These are phyloP conservation scores for Euryodendron excelsum DNA, from an alignment of 148 eudicot species.

Conservation along the genomic window DNA sequence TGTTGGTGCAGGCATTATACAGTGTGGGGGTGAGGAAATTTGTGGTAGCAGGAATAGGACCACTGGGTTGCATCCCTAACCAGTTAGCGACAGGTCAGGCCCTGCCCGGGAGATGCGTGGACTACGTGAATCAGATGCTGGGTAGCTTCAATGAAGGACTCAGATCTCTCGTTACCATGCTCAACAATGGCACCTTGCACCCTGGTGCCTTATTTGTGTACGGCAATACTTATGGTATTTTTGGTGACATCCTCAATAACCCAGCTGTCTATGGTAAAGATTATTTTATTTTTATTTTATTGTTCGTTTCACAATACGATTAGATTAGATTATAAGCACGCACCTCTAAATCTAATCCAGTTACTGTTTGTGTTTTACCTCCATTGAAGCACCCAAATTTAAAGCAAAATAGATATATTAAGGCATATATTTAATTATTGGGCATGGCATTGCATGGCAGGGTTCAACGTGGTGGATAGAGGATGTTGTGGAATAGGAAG, in stretches of 20 bases:
- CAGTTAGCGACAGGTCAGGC: slow-evolving; percentile 69
- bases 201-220: slow-evolving; percentile 72
- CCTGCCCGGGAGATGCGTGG: slow-evolving; percentile 67
- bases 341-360: neutral
- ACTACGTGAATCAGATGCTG: slow-evolving; percentile 75
- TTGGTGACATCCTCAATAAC: slow-evolving; percentile 77
- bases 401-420: no score
- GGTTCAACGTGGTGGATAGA: slow-evolving; percentile 61
- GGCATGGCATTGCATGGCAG: no score
- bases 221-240: slow-evolving; percentile 55
- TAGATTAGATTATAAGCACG: no score
- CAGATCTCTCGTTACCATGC: slow-evolving; percentile 35
- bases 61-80: slow-evolving; percentile 89
- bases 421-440: no score
- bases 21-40: slow-evolving; percentile 76
- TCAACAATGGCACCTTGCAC: slow-evolving; percentile 61
- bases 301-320: no score
- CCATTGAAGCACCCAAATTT: no score
- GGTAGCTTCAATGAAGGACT: slow-evolving; percentile 81
- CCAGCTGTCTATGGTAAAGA: slow-evolving; percentile 63
- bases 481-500: slow-evolving; percentile 74
- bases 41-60: slow-evolving; percentile 59
- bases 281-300: no score
- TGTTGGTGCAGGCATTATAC: slow-evolving; percentile 69
- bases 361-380: no score